Conservation (phyloP, 768 basidiomycete species). For the Cystofilobasidium capitatum region DNA sequence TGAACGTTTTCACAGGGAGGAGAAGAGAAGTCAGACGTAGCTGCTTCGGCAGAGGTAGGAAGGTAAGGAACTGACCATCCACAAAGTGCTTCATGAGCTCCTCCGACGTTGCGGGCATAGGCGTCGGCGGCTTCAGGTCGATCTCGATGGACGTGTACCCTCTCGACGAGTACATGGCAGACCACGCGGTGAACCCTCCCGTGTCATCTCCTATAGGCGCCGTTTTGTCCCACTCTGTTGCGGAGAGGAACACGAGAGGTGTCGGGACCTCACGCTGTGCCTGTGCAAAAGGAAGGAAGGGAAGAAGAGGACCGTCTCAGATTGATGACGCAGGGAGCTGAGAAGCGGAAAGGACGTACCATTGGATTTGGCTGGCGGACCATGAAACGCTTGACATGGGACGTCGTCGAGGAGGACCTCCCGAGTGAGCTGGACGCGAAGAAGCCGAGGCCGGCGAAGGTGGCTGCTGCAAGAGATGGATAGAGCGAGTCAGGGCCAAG, state of each 20-base stretch:
- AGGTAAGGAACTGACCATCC: background rate
- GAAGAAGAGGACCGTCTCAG: background rate
- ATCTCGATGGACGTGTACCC: constrained; percentile 22
- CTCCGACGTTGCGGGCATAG: background rate
- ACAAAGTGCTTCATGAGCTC: constrained; percentile 19
- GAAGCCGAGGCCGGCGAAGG: background rate
- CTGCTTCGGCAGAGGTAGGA: background rate
- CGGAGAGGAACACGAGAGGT: constrained; percentile 23
- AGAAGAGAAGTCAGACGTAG: background rate
- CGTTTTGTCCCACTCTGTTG: constrained; percentile 21
- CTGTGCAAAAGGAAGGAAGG: background rate
- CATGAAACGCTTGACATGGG: constrained; percentile 3
- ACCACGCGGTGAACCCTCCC: constrained; percentile 20
- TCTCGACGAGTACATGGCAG: constrained; percentile 10
- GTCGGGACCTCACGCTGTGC: constrained; percentile 24
- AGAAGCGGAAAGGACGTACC: background rate
- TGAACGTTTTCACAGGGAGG: background rate
- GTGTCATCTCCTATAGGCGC: constrained; percentile 4
- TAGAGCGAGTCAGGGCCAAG: background rate
- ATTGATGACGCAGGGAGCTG: background rate
- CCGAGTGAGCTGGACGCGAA: background rate
- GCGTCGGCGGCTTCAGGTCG: constrained; percentile 14
- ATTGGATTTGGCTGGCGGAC: background rate
- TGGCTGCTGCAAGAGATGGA: background rate
- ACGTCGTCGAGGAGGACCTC: background rate